Base-by-base conservation (phyloP, 2,329 filamentous ascomycete genomes). In the Stemphylium beticola region DNA sequence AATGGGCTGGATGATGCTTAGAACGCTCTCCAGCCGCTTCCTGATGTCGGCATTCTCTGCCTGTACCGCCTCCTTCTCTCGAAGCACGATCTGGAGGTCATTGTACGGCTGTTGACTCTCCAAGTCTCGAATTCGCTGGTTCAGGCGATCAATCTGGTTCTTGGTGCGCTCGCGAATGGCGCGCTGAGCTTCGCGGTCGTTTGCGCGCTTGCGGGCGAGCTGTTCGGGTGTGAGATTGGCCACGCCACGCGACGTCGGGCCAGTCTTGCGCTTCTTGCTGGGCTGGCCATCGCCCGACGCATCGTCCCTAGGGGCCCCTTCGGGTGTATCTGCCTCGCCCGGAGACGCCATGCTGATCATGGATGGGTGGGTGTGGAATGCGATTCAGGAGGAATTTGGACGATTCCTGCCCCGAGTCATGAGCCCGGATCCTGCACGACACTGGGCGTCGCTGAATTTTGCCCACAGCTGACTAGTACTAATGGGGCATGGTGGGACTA, bases 151-250 rank as follows among this genome's bases (percentile, higher is more conserved):
- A 64, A 95, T 95, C 74, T 90, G 89, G 53, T 86, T 85, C 77
- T 88, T 91, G 24, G 91, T 95, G 50, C 91, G 85, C 77, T 93
- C 90, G 37, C 91, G 84, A 55, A 96, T 95, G 34, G 90, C 91
- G 43, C 91, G 85, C 74, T 96, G 91, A 26, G 91, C 92, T 74
- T 96, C 91, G 53, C 91, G 87, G 73, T 96, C 91, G 83, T 96
- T 96, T 68, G 91, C 91, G 61, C 93, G 84, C 80, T 96, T 97
- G 75, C 92, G 90, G 26, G 89, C 91, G 55, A 96, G 84, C 77
- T 96, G 93, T 58, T 93, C 90, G 5, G 92, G 90, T 10, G 91
- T 96, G 71, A 96, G 82, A 68, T 90, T 93, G 60, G 92, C 91
- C 51, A 96, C 92, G 60, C 90, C 92, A 63, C 92, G 86, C 55